Conservation (phyloP, 2,329 filamentous ascomycete species). For the Fusarium albidum region DNA sequence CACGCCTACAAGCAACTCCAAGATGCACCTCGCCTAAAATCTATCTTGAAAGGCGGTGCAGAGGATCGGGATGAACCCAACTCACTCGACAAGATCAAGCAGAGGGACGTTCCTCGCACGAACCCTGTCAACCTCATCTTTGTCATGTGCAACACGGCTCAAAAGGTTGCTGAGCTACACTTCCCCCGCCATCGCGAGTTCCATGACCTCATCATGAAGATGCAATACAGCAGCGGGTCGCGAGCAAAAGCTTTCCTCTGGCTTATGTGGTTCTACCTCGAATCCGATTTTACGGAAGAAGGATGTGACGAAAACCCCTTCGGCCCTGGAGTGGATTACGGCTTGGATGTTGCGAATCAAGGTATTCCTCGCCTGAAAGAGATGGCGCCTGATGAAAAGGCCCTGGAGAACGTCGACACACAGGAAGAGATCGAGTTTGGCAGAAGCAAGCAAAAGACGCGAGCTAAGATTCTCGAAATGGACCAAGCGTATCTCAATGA, state of each 20-base stretch:
- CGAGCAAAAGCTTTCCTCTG: conserved; percentile 91
- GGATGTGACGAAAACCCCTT: conserved; percentile 92
- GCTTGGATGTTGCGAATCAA: conserved; percentile 70
- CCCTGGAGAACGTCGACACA: conserved; percentile 77
- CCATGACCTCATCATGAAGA: conserved; percentile 95
- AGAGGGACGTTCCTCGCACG: conserved; percentile 71
- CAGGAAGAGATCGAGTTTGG: conserved; percentile 75
- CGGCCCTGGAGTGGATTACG: conserved; percentile 74
- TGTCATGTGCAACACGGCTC: conserved; percentile 86
- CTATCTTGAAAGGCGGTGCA: conserved; percentile 94
- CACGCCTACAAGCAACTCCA: conserved; percentile 98
- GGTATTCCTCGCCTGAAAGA: conserved; percentile 73
- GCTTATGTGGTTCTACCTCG: conserved; percentile 99
- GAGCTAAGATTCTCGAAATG: conserved; percentile 77
- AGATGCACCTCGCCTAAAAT: conserved; percentile 94
- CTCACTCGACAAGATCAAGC: conserved; percentile 83
- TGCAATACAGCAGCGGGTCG: conserved; percentile 80
- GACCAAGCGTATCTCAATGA: conserved; percentile 75
- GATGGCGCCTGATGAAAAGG: conserved; percentile 72
- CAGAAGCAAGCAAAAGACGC: conserved; percentile 75
- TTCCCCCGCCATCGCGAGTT: conserved; percentile 89
- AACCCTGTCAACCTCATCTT: conserved; percentile 99
- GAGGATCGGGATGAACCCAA: conserved; percentile 88
- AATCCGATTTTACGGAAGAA: conserved; percentile 91
- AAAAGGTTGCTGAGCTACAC: conserved; percentile 91